phyloP scores from a whole-genome alignment of 2,329 filamentous ascomycete species.

The Monosporascus sp. region DNA sequence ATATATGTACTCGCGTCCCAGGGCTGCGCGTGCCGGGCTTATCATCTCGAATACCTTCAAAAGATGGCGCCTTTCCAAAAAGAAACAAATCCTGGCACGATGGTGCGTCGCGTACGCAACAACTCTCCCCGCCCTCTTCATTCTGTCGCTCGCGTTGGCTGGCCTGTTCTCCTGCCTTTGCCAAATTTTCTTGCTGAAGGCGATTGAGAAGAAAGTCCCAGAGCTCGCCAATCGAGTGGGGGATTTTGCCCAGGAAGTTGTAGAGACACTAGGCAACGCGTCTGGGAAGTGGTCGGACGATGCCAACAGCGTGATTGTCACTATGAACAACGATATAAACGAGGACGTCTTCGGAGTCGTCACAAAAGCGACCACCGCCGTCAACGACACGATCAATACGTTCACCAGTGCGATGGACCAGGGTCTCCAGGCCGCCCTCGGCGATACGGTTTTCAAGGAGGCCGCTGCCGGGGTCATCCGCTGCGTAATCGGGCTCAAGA shows the following conservation, averaged over 20 bases:
- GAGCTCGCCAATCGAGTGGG: slow-evolving; percentile 70
- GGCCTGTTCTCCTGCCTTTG: slow-evolving; percentile 79
- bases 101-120: slow-evolving; percentile 90
- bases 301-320: slow-evolving; percentile 67
- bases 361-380: slow-evolving; percentile 70
- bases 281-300: slow-evolving; percentile 72
- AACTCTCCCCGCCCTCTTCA: slow-evolving; percentile 76
- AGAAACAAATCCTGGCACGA: slow-evolving; percentile 65
- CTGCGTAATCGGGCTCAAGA: slow-evolving; percentile 84
- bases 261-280: slow-evolving; percentile 65
- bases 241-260: slow-evolving; percentile 73
- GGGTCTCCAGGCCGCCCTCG: slow-evolving; percentile 73
- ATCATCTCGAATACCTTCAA: slow-evolving; percentile 62
- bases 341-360: slow-evolving; percentile 83
- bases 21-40: slow-evolving; percentile 68
- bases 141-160: slow-evolving; percentile 76
- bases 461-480: slow-evolving; percentile 76
- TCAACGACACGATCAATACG: slow-evolving; percentile 79
- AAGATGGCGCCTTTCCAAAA: slow-evolving; percentile 28
- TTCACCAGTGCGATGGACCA: slow-evolving; percentile 76
- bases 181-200: slow-evolving; percentile 71
- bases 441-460: slow-evolving; percentile 72
- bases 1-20: slow-evolving; percentile 79
- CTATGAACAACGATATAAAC: slow-evolving; percentile 76
- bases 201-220: slow-evolving; percentile 71